Base-by-base conservation (phyloP, 2,329 filamentous ascomycete species). In the Pseudogymnoascus sp. region DNA sequence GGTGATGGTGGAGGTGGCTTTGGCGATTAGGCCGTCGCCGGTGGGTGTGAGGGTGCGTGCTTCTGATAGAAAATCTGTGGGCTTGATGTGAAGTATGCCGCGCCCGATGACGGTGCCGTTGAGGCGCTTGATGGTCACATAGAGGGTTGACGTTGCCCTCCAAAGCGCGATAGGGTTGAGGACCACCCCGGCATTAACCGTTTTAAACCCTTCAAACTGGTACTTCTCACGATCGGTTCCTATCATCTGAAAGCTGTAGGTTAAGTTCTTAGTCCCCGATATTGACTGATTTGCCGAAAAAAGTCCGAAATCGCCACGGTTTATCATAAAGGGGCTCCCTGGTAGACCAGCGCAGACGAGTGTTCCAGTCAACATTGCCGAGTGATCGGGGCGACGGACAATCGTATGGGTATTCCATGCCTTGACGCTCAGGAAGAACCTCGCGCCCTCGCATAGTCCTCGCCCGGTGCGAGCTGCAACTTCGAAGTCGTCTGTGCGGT, bases 121-220 rank as follows among this genome's bases (percentile, higher is more conserved):
- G 14, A 65, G 65, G 12, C 70, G 67, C 0, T 82, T 82, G 63
- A 88, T 79, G 1, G 80, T 84, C 53, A 86, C 83, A 65, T 85
- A 87, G 0, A 88, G 76, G 0, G 84, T 87, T 18, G 80, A 85
- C 0, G 84, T 85, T 1, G 84, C 82, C 59, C 76, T 77, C 85
- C 84, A 88, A 64, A 88, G 83, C 65, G 81, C 77, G 42, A 76
- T 67, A 1, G 82, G 79, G 1, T 80, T 79, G 35, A 87, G 75
- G 1, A 84, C 82, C 0, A 84, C 81, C 0, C 82, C 82, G 3
- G 84, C 80, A 71, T 87, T 81, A 44, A 88, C 79, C 1, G 83
- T 77, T 72, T 88, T 88, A 73, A 82, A 84, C 0, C 84, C 85
- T 65, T 85, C 78, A 69, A 89, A 84, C 64, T 82, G 80, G 53